Evolutionary conservation across 805 yeast genomes (phyloP), one percentile per base, ranked within the genome.

Genomic region (Zygotorulaspora chibaensis): DNA sequence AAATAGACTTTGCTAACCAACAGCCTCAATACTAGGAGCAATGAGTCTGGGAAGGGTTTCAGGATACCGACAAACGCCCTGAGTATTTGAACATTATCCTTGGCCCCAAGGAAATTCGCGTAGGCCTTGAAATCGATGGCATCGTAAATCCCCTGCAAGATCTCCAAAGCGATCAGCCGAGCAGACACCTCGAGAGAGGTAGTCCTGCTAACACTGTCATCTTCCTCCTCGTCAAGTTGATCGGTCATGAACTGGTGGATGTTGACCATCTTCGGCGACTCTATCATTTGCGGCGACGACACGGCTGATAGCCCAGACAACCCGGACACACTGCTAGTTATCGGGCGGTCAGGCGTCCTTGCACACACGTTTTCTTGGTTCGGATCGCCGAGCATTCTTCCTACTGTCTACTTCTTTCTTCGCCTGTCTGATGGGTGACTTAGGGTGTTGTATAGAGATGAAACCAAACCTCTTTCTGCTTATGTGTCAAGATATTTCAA

Each of bases 1-100:
- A 88, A 73, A 64, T 83, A 84, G n/a, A 87, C 59, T 52, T 73
- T 77, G 31, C 75, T 73, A 53, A 95, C 87, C 27, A 87, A 67
- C 37, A 64, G 63, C 27, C 88, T 68, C 13, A 88, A 71, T 1
- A 88, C 71, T 2, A 65, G 62, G 35, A 86, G 66, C 38, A 87
- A 65, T 46, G 78, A 76, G n/a, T 69, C 56, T 39, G 74, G 72
- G 62, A 74, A 66, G 43, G 76, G 76, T 34, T 63, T 56, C 43
- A 75, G 69, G 12, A 72, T 51, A 2, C 51, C 42, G 63, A 77
- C 59, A 54, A 69, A 73, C 28, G 64, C 62, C 8, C 40, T 45
- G 37, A 75, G 62, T 0, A 72, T 61, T 2, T 51, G 48, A 3
- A 45, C 25, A 43, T 63, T 61, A 17, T 56, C 57, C 8, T 52